These are phyloP conservation scores for Halophytophthora batemanensis DNA, from an alignment of 352 stramenopile species.

Conservation along the genomic window DNA sequence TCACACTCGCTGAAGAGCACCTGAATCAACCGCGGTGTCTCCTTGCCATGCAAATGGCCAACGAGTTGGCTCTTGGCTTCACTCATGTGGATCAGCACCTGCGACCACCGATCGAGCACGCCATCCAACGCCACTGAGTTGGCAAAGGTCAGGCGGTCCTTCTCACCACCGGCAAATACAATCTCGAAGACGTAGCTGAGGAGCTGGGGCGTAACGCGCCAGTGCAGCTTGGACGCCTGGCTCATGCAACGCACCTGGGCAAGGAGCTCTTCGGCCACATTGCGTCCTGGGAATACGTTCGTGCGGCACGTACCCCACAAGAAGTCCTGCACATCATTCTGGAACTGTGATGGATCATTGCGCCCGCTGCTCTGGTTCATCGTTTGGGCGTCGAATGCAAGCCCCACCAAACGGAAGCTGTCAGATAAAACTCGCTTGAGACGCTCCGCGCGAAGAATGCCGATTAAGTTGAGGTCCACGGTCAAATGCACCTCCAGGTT, in stretches of 20 bases:
- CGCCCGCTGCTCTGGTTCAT: slow-evolving; percentile 30
- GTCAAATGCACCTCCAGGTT: slow-evolving; percentile 31
- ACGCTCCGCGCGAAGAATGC: slow-evolving; percentile 47
- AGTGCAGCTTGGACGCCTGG: slow-evolving; percentile 46
- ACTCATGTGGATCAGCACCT: slow-evolving; percentile 40
- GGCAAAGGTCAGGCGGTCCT: slow-evolving; percentile 44
- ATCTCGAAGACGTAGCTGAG: slow-evolving; percentile 58
- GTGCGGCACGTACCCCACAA: slow-evolving; percentile 59
- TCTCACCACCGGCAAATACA: slow-evolving; percentile 45
- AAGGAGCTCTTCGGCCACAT: slow-evolving; percentile 36
- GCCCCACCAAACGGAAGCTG: slow-evolving; percentile 58
- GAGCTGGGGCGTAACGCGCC: slow-evolving; percentile 62
- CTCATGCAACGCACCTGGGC: slow-evolving; percentile 46
- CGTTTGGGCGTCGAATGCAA: slow-evolving; percentile 50
- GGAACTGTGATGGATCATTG: slow-evolving; percentile 4
- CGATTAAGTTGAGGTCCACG: slow-evolving; percentile 43
- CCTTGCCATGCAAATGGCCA: slow-evolving; percentile 53
- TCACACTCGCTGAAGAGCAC: slow-evolving; percentile 58
- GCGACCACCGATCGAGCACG: slow-evolving; percentile 53
- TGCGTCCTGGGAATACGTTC: slow-evolving; percentile 28
- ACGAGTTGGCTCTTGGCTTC: slow-evolving; percentile 61
- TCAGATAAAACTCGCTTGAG: slow-evolving; percentile 52
- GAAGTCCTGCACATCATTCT: slow-evolving; percentile 35
- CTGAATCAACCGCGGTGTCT: slow-evolving; percentile 56
- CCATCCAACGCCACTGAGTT: slow-evolving; percentile 48